phyloP scores from a whole-genome alignment of 192 early-diverging fungal genomes.

The Pilaira anomala region DNA sequence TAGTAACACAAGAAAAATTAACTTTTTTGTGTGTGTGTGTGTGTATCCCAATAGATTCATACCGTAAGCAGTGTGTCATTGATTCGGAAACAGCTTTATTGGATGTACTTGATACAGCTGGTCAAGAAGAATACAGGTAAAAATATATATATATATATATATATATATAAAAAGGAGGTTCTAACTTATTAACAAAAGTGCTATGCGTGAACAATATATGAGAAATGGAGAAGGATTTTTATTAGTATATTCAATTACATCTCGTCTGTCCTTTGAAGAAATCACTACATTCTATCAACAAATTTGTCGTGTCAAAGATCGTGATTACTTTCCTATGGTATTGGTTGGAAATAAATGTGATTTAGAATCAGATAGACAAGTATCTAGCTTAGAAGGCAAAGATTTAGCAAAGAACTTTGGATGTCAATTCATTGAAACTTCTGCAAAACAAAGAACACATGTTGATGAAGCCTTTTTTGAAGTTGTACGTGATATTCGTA shows the following conservation, averaged over 20 bases:
- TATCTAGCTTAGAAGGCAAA: conserved; percentile 73
- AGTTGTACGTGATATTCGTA: conserved; percentile 79
- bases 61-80: conserved; percentile 93
- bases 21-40: background rate
- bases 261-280: conserved; percentile 88
- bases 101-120: conserved; percentile 95
- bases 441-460: conserved; percentile 81
- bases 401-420: conserved; percentile 76
- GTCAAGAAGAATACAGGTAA: conserved; percentile 93
- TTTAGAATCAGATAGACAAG: conserved; percentile 76
- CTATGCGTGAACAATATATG: conserved; percentile 95
- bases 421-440: conserved; percentile 83
- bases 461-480: conserved; percentile 91
- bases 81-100: conserved; percentile 85
- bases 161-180: background rate
- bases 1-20: background rate
- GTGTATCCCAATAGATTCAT: conserved; percentile 63
- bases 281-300: conserved; percentile 89
- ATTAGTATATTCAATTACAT: conserved; percentile 90
- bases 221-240: conserved; percentile 94
- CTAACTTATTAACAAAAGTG: conserved; percentile 38
- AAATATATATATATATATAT: background rate
- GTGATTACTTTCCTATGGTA: conserved; percentile 83
- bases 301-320: conserved; percentile 91
- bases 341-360: conserved; percentile 94